A percentile compares a stretch with the other conserved stretches of the same genome.
Evolutionary conservation across 2,329 filamentous ascomycete species (phyloP).

Genomic region (Microcera coccophila): DNA sequence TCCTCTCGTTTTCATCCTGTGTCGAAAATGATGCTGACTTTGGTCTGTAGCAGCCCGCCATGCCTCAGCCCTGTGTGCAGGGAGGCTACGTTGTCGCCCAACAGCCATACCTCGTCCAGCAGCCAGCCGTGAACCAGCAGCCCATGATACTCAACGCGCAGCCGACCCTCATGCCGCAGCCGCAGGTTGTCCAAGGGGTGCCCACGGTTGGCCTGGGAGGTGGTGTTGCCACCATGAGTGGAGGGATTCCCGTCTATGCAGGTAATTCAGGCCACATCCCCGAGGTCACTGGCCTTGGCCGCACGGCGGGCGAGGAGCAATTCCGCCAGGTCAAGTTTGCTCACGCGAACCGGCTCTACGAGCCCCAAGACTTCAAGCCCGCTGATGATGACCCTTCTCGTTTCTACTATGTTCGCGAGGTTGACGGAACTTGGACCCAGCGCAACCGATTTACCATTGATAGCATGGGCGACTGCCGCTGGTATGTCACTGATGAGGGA

Average conservation of each 20-base stretch:
- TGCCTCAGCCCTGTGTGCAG: slow-evolving; percentile 27
- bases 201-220: slow-evolving; percentile 25
- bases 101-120: slow-evolving; percentile 31
- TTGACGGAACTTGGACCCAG: slow-evolving; percentile 57
- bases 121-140: slow-evolving; percentile 29
- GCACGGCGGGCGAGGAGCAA: slow-evolving; percentile 46
- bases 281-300: slow-evolving; percentile 52
- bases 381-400: slow-evolving; percentile 56
- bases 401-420: slow-evolving; percentile 59
- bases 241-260: slow-evolving; percentile 35
- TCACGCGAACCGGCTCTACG: slow-evolving; percentile 47
- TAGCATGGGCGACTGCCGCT: slow-evolving; percentile 52
- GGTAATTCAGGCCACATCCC: slow-evolving; percentile 40
- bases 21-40: slow-evolving; percentile 13
- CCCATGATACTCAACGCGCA: slow-evolving; percentile 30
- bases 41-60: slow-evolving; percentile 28
- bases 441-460: slow-evolving; percentile 59
- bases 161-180: slow-evolving; percentile 23
- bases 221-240: slow-evolving; percentile 16
- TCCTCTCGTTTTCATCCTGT: not conserved
- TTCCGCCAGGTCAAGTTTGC: slow-evolving; percentile 48
- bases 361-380: slow-evolving; percentile 61
- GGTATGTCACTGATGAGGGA: slow-evolving; percentile 56
- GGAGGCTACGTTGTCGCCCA: slow-evolving; percentile 31
- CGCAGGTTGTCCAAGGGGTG: slow-evolving; percentile 24